Percentiles rank a stretch among this genome's conserved stretches.
These are phyloP conservation scores for Alternaria alternata DNA, from an alignment of 2,329 filamentous ascomycete genomes.

Conservation along the genomic window DNA sequence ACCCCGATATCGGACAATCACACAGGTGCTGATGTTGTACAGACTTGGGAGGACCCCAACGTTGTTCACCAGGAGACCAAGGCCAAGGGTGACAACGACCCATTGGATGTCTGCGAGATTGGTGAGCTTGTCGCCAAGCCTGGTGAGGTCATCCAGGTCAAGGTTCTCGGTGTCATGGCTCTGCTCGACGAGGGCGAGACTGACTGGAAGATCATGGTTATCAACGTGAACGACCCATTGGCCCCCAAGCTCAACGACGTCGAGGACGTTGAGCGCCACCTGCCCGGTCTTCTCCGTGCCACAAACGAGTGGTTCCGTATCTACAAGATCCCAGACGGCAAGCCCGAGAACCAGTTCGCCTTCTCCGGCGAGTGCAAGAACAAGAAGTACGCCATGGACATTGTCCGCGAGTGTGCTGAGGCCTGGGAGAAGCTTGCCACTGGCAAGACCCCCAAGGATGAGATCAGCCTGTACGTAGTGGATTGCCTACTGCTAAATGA, in stretches of 20 bases:
- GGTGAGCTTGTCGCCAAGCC: slow-evolving; percentile 96
- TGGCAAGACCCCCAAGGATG: slow-evolving; percentile 81
- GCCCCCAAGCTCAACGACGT: slow-evolving; percentile 97
- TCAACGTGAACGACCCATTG: slow-evolving; percentile 96
- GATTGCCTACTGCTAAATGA: slow-evolving; percentile 28
- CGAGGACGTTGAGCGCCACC: slow-evolving; percentile 98
- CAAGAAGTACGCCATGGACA: slow-evolving; percentile 96
- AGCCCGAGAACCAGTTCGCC: slow-evolving; percentile 99
- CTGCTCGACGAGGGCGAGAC: slow-evolving; percentile 99
- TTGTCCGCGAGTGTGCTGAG: slow-evolving; percentile 94
- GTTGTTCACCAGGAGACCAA: slow-evolving; percentile 97
- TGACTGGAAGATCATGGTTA: slow-evolving; percentile 99
- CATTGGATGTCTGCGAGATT: slow-evolving; percentile 99
- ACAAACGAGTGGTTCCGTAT: slow-evolving; percentile 99
- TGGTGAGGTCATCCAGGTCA: slow-evolving; percentile 99
- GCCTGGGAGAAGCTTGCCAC: slow-evolving; percentile 96
- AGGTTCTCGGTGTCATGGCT: slow-evolving; percentile 99
- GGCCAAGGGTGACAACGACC: slow-evolving; percentile 99
- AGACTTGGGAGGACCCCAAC: slow-evolving; percentile 99
- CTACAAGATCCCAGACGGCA: slow-evolving; percentile 99
- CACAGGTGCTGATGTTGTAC: slow-evolving; percentile 38
- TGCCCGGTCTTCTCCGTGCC: slow-evolving; percentile 93
- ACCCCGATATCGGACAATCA: slow-evolving; percentile 38
- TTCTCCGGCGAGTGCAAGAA: slow-evolving; percentile 99
- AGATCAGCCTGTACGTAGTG: slow-evolving; percentile 79